Conservation (phyloP, 2,329 filamentous ascomycete species). For the Talaromyces amestolkiae region DNA sequence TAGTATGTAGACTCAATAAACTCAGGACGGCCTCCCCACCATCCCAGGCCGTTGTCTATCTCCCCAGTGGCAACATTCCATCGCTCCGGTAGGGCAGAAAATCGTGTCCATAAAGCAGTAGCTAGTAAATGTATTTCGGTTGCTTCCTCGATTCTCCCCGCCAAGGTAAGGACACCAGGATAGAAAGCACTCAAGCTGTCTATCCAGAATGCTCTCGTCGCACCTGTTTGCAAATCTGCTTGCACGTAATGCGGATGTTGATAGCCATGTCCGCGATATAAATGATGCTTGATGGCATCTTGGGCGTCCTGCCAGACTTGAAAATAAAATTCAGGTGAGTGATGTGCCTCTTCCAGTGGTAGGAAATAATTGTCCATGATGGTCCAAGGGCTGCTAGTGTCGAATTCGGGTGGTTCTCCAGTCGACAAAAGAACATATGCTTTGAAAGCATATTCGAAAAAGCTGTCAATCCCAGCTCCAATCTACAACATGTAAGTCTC, state of each 20-base stretch:
- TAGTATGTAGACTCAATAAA: constrained; percentile 98
- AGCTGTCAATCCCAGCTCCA: constrained; percentile 94
- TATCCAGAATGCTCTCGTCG: constrained; percentile 87
- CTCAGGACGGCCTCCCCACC: constrained; percentile 94
- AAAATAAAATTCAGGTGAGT: constrained; percentile 75
- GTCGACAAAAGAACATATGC: constrained; percentile 87
- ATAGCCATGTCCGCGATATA: constrained; percentile 72
- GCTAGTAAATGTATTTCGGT: constrained; percentile 86
- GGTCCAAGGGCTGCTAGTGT: constrained; percentile 43
- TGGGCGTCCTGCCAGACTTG: constrained; percentile 82
- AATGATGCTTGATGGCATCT: constrained; percentile 79
- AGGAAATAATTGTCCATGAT: constrained; percentile 64
- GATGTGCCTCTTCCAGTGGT: constrained; percentile 62
- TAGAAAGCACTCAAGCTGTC: constrained; percentile 96
- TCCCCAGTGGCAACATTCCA: constrained; percentile 84
- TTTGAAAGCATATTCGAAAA: constrained; percentile 97
- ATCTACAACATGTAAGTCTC: constrained; percentile 50
- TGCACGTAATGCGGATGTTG: constrained; percentile 93
- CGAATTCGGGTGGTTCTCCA: constrained; percentile 46
- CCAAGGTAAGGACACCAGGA: constrained; percentile 79
- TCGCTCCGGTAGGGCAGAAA: constrained; percentile 87
- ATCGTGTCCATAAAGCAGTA: constrained; percentile 90
- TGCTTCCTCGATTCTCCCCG: constrained; percentile 87
- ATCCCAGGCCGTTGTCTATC: constrained; percentile 81
- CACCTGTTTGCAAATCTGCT: constrained; percentile 82